Conservation (phyloP, 306 rosid genomes). For the Oxytropis ochrocephala region DNA sequence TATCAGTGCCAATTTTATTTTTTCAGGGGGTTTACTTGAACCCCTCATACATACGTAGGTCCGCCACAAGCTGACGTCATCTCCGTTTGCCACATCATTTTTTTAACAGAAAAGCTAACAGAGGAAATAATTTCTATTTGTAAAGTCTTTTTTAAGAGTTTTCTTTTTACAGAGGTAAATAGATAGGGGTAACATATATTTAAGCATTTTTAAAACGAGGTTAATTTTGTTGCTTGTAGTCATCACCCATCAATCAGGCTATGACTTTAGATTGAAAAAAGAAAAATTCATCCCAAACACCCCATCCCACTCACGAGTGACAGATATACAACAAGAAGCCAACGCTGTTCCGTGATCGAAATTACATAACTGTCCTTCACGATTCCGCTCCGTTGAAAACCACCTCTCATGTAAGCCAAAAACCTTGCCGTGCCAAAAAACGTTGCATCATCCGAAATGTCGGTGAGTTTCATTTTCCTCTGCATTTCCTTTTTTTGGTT, state of each 20-base stretch:
- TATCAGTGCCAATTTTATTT: too few relatives aligned
- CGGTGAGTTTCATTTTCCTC: constrained; percentile 26
- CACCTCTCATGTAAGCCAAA: not conserved
- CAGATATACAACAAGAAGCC: not conserved
- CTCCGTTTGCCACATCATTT: too few relatives aligned
- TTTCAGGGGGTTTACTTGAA: too few relatives aligned
- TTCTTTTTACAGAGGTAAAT: too few relatives aligned
- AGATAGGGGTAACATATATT: too few relatives aligned
- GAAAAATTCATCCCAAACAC: not conserved
- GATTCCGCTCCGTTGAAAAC: not conserved
- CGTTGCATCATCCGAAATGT: constrained; percentile 26
- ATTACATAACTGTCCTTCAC: not conserved
- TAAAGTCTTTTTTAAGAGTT: too few relatives aligned
- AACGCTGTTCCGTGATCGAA: not conserved
- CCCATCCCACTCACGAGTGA: not conserved
- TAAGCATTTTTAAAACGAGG: too few relatives aligned
- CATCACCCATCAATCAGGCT: not conserved
- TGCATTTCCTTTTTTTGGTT: not conserved
- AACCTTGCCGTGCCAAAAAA: not conserved
- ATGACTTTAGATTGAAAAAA: not conserved
- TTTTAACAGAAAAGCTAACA: too few relatives aligned
- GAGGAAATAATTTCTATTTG: too few relatives aligned
- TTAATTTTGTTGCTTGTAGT: too few relatives aligned
- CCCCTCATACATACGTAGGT: too few relatives aligned
- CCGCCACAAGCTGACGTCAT: too few relatives aligned